Base-by-base conservation (phyloP, 148 eudicot genomes). In the Polygonum maritimum region DNA sequence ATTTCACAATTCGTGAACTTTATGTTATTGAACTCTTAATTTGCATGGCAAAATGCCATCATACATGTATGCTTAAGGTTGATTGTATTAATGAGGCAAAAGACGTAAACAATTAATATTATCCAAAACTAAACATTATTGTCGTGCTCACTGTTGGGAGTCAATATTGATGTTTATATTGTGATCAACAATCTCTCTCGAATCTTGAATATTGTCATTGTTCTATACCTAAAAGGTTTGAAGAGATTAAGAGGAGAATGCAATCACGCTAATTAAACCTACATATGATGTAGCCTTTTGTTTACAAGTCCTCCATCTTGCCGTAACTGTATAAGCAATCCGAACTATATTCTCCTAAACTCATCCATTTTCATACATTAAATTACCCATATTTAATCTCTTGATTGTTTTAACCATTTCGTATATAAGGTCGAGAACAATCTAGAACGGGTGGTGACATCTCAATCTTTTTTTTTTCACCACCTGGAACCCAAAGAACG, bases 251-350 rank as follows among this genome's bases (percentile, higher is more conserved):
- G 31, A 57, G 31, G 63, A 57, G 63, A 57, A 57, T 21, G 63
- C 63, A 6, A 57, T 21, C 63, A 57, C 63, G 63, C 63, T 57
- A 57, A 57, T 57, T 57, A 57, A 57, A 57, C 63, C 63, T 57
- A 57, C 63, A 57, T 57, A 57, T 57, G 63, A 7, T 57, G 63
- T 22, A 19, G 63, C 63, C 63, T 22, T 57, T 57, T 57, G 2
- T 2, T 21, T 44, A 26, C 31, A 19, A 57, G 63, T 57, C 31
- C 31, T 57, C 9, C 12, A 57, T 10, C 33, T 2, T 57, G 63
- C 63, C 63, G 63, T 57, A 57, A 21, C 5, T 21, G 26, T 57
- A 57, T 57, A 57, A 19, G 63, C 33, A 8, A 57, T 7, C 31
- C 21, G 33, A 22, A 57, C 31, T 57, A 19, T 57, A 19, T 21